Evolutionary conservation across 2,329 filamentous ascomycete genomes (phyloP).

Genomic region (Triangularia setosa): DNA sequence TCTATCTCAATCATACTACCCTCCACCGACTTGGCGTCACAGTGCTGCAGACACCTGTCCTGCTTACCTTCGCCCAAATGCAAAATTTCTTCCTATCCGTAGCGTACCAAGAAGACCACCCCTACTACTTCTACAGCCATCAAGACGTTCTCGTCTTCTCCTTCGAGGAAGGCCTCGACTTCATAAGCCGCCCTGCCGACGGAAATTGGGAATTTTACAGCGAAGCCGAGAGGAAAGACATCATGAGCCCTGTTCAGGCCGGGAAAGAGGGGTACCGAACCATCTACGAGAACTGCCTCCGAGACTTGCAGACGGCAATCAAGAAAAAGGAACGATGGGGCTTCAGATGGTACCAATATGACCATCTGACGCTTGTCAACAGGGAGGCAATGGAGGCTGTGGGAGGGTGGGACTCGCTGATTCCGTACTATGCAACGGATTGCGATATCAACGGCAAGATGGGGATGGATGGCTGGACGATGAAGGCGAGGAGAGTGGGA

Average conservation of each 20-base stretch:
- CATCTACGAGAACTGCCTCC: slow-evolving; percentile 39
- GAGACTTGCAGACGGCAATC: slow-evolving; percentile 33
- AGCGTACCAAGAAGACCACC: slow-evolving; percentile 41
- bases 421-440: slow-evolving; percentile 56
- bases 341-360: slow-evolving; percentile 53
- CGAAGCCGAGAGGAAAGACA: slow-evolving; percentile 25
- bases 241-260: slow-evolving; percentile 28
- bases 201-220: background rate
- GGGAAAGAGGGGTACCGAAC: slow-evolving; percentile 38
- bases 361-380: slow-evolving; percentile 55
- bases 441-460: slow-evolving; percentile 52
- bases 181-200: background rate
- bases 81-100: slow-evolving; percentile 52
- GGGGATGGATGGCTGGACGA: slow-evolving; percentile 42
- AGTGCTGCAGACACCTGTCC: slow-evolving; percentile 46
- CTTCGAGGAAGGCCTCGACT: slow-evolving; percentile 37
- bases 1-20: slow-evolving; percentile 50
- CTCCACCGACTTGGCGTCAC: slow-evolving; percentile 44
- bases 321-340: slow-evolving; percentile 42
- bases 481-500: slow-evolving; percentile 36
- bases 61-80: slow-evolving; percentile 50
- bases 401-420: slow-evolving; percentile 54
- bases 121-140: slow-evolving; percentile 51
- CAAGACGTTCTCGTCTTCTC: slow-evolving; percentile 47
- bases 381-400: slow-evolving; percentile 47